phyloP scores from a whole-genome alignment of 495 filamentous ascomycete species.

The Penicillium soppii region DNA sequence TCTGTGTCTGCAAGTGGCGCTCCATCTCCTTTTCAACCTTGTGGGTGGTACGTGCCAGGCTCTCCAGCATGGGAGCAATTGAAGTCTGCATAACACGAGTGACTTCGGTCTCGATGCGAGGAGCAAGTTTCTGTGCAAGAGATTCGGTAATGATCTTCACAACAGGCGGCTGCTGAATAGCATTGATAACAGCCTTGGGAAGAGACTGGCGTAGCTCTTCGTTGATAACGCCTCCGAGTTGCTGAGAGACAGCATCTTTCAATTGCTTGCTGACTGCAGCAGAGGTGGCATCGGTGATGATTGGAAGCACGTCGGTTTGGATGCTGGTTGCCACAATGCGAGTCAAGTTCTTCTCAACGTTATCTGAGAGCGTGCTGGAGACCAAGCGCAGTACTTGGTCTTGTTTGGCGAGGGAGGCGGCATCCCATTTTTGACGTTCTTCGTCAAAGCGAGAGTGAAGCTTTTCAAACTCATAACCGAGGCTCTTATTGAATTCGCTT shows the following conservation, averaged over 20 bases:
- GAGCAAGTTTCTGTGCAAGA: constrained; percentile 60
- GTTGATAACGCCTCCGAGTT: constrained; percentile 49
- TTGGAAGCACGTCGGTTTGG: constrained; percentile 61
- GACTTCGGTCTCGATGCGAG: constrained; percentile 68
- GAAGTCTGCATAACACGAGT: constrained; percentile 56
- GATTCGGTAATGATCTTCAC: constrained; percentile 69
- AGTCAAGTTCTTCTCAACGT: constrained; percentile 77
- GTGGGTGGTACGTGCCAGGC: constrained; percentile 56
- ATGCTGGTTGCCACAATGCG: constrained; percentile 69
- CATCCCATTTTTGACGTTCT: constrained; percentile 63
- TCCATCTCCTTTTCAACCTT: constrained; percentile 67
- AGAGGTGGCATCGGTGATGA: constrained; percentile 49
- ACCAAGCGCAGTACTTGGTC: constrained; percentile 83
- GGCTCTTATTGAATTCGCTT: constrained; percentile 52
- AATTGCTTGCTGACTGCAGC: constrained; percentile 62
- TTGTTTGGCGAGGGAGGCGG: constrained; percentile 65
- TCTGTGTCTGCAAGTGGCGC: constrained; percentile 58
- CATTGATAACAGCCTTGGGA: constrained; percentile 54
- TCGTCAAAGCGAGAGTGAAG: constrained; percentile 63
- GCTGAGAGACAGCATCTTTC: constrained; percentile 48
- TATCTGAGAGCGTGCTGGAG: constrained; percentile 82
- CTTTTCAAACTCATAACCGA: constrained; percentile 56
- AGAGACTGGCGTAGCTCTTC: constrained; percentile 55
- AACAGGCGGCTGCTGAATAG: constrained; percentile 68
- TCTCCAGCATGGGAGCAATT: constrained; percentile 65